phyloP scores from a whole-genome alignment of 2,329 filamentous ascomycete genomes.

The Penicillium fuscoglaucum region DNA sequence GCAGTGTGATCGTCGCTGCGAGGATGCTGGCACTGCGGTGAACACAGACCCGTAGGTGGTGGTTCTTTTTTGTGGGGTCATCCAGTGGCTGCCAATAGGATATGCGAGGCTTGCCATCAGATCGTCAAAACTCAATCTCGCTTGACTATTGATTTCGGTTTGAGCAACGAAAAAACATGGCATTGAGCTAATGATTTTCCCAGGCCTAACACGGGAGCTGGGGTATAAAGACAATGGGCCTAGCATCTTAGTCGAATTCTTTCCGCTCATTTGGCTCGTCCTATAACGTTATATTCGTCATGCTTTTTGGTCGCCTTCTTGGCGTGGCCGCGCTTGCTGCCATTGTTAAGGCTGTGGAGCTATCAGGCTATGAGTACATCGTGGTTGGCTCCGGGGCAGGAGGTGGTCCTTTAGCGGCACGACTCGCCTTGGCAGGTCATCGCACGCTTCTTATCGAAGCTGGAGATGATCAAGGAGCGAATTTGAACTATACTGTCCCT shows the following conservation, averaged over 20 bases:
- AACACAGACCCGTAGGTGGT: no score
- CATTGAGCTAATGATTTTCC: background rate
- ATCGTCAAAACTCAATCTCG: background rate
- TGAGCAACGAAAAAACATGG: background rate
- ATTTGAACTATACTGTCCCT: constrained; percentile 32
- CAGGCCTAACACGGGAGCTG: no score
- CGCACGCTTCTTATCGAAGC: constrained; percentile 42
- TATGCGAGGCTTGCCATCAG: background rate
- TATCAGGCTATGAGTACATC: constrained; percentile 42
- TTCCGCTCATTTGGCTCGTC: background rate
- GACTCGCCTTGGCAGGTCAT: constrained; percentile 38
- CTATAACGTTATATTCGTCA: background rate
- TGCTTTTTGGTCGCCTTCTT: constrained; percentile 13
- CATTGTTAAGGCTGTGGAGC: constrained; percentile 21
- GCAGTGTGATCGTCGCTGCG: no score
- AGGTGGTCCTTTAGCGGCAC: constrained; percentile 39
- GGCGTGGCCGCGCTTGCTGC: constrained; percentile 18
- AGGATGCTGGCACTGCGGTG: no score
- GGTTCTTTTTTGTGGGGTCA: no score
- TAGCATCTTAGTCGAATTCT: background rate
- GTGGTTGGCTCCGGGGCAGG: constrained; percentile 41
- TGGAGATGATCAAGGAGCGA: constrained; percentile 38
- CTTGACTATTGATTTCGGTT: background rate
- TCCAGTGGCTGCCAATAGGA: background rate
- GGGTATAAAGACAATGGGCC: background rate